Evolutionary conservation across 805 yeast genomes (phyloP).

Genomic region (Candida fluviatilis): DNA sequence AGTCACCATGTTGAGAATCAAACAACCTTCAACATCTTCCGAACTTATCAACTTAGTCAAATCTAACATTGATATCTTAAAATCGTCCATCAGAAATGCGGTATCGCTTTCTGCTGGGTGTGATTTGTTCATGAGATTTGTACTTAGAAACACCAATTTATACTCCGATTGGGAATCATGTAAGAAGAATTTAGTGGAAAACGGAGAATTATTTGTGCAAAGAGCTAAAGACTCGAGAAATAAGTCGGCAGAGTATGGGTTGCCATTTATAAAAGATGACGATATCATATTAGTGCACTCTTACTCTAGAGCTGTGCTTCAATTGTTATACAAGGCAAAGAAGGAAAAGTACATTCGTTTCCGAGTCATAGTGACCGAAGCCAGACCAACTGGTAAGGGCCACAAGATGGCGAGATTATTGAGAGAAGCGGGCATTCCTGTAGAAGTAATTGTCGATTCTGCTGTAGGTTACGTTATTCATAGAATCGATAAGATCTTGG

Average conservation of each 20-base stretch:
- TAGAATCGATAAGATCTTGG: constrained; percentile 86
- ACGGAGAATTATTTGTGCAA: constrained; percentile 86
- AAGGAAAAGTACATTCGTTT: constrained; percentile 71
- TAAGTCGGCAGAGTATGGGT: constrained; percentile 82
- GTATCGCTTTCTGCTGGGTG: constrained; percentile 96
- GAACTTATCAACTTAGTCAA: constrained; percentile 82
- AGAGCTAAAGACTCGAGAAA: constrained; percentile 89
- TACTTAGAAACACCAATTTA: constrained; percentile 79
- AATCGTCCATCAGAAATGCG: constrained; percentile 80
- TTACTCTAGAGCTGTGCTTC: constrained; percentile 82
- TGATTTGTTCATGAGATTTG: constrained; percentile 92
- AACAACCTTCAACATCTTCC: constrained; percentile 90
- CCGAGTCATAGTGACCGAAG: constrained; percentile 88
- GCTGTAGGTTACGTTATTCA: constrained; percentile 92
- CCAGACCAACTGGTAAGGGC: constrained; percentile 81
- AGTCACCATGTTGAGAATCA: constrained; percentile 73
- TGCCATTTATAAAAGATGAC: constrained; percentile 88
- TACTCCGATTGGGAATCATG: constrained; percentile 95
- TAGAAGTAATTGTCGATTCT: constrained; percentile 80
- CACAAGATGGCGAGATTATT: constrained; percentile 64
- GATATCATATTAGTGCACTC: constrained; percentile 90
- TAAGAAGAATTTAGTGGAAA: constrained; percentile 80
- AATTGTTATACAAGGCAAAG: constrained; percentile 72
- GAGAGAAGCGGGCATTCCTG: constrained; percentile 75
- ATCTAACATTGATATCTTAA: constrained; percentile 69